Percentiles rank a stretch among this genome's conserved stretches.
These are phyloP conservation scores for Knoxia roxburghii DNA, from an alignment of 257 asterid genomes.

Conservation along the genomic window DNA sequence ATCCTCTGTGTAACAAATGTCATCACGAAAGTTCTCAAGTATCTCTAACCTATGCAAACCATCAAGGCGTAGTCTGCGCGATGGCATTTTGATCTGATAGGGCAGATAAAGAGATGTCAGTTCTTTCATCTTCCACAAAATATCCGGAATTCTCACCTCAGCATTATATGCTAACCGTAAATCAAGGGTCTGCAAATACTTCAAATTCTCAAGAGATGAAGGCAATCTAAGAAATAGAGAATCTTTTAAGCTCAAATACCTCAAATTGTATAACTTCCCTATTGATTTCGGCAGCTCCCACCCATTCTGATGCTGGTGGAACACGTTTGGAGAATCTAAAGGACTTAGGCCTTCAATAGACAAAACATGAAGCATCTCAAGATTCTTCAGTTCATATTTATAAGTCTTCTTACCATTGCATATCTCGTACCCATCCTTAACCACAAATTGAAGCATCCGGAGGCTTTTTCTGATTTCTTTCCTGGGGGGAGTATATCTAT, in stretches of 20 bases:
- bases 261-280: conserved; percentile 15
- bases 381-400: too few species aligned
- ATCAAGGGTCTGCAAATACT: conserved; percentile 19
- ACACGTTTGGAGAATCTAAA: too few species aligned
- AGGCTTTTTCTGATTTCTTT: background rate
- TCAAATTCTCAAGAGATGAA: conserved; percentile 13
- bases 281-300: conserved; percentile 1
- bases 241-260: conserved; percentile 13
- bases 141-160: background rate
- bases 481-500: background rate
- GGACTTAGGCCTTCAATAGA: background rate
- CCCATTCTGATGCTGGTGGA: fast-evolving
- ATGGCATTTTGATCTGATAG: background rate
- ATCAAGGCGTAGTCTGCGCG: background rate
- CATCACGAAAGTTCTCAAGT: background rate
- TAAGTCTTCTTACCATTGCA: too few species aligned
- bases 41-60: conserved; percentile 18
- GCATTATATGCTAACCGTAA: background rate
- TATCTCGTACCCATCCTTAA: too few species aligned
- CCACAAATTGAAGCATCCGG: background rate
- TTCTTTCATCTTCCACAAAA: conserved; percentile 6
- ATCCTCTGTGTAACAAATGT: background rate
- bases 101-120: conserved; percentile 20
- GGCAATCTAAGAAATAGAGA: background rate
- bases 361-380: too few species aligned